A percentile compares a stretch with the other conserved stretches of the same genome.
phyloP scores from a whole-genome alignment of 2,329 filamentous ascomycete genomes.

The Macrophomina pseudophaseolina region DNA sequence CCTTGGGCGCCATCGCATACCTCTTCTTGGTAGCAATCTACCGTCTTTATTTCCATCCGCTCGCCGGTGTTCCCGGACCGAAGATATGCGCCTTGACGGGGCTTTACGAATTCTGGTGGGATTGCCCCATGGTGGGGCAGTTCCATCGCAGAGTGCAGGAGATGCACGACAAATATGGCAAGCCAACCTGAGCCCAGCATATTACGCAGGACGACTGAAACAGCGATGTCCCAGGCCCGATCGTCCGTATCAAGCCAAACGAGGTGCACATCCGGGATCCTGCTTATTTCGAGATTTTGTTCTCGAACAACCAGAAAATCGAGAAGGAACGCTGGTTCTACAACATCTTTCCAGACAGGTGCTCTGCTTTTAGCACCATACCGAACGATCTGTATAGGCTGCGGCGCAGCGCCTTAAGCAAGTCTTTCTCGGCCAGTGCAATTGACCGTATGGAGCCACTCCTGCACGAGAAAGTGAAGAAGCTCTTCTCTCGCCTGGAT shows the following conservation, averaged over 20 bases:
- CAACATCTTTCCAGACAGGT: neutral
- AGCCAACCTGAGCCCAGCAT: neutral
- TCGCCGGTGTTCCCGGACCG: slow-evolving; percentile 25
- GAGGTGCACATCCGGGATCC: slow-evolving; percentile 38
- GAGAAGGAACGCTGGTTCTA: slow-evolving; percentile 29
- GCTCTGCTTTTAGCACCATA: slow-evolving; percentile 12
- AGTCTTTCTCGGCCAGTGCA: slow-evolving; percentile 28
- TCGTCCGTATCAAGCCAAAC: slow-evolving; percentile 41
- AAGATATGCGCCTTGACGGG: slow-evolving; percentile 26
- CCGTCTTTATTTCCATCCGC: slow-evolving; percentile 24
- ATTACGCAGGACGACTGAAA: neutral
- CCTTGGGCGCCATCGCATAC: neutral
- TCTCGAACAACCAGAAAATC: neutral
- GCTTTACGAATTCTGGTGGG: slow-evolving; percentile 25
- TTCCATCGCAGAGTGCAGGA: neutral
- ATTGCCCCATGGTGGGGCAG: slow-evolving; percentile 12
- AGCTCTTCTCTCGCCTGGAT: slow-evolving; percentile 26
- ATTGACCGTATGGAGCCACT: slow-evolving; percentile 23
- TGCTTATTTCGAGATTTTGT: slow-evolving; percentile 32
- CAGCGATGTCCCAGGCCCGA: slow-evolving; percentile 32
- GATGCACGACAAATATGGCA: slow-evolving; percentile 19
- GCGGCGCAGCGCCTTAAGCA: slow-evolving; percentile 25
- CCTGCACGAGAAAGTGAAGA: slow-evolving; percentile 27
- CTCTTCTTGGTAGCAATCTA: slow-evolving; percentile 17
- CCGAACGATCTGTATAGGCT: slow-evolving; percentile 31